Evolutionary conservation across 2,329 filamentous ascomycete species (phyloP).

Genomic region (Pseudopithomyces chartarum): DNA sequence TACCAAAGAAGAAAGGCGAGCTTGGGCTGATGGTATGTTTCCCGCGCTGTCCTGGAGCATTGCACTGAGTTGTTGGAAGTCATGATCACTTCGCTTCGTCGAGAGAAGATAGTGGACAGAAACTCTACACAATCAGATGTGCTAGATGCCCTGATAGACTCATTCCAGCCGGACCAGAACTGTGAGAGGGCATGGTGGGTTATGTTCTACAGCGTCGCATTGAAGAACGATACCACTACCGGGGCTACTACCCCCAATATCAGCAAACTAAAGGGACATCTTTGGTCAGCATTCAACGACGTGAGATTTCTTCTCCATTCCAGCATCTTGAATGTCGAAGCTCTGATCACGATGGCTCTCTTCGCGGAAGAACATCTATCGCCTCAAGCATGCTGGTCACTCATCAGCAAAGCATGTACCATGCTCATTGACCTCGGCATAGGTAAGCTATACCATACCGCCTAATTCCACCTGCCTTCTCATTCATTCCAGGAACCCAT

Average conservation of each 20-base stretch:
- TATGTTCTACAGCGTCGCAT: constrained; percentile 11
- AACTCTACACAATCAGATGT: not conserved
- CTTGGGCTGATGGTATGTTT: not conserved
- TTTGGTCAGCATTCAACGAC: constrained; percentile 10
- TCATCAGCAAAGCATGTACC: constrained; percentile 7
- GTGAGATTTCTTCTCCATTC: constrained; percentile 9
- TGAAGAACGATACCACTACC: not conserved
- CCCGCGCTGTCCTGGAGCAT: not conserved
- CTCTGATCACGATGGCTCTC: constrained; percentile 1
- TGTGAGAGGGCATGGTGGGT: constrained; percentile 8
- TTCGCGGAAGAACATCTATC: constrained; percentile 1
- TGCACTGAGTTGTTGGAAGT: not conserved
- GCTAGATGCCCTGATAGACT: not conserved
- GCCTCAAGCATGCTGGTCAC: constrained; percentile 6
- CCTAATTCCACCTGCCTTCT: not conserved
- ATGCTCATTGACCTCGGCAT: constrained; percentile 10
- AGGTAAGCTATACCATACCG: not conserved
- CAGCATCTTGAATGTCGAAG: not conserved
- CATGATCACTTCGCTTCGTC: not conserved
- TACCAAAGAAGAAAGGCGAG: not conserved
- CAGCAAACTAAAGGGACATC: constrained; percentile 2
- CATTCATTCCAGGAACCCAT: not conserved
- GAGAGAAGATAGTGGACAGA: not conserved
- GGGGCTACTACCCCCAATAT: not conserved
- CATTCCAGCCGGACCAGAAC: not conserved